Evolutionary conservation across 2,329 filamentous ascomycete species (phyloP).

Genomic region (Lachnellula cervina): DNA sequence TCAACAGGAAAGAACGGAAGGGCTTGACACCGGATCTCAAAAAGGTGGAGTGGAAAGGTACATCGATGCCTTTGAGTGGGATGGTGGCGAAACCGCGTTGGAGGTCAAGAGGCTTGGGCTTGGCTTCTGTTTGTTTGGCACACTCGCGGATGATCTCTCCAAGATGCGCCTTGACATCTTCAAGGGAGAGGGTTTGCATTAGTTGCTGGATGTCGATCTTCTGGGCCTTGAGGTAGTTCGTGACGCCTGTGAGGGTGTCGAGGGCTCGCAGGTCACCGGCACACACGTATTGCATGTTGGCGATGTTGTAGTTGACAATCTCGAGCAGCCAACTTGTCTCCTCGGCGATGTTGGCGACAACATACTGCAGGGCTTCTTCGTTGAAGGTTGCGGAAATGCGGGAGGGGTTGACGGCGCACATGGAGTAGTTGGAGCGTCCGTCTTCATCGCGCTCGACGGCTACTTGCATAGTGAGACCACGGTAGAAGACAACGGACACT

Average conservation of each 20-base stretch:
- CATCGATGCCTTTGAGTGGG: constrained; percentile 93
- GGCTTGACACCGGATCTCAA: constrained; percentile 97
- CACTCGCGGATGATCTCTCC: constrained; percentile 87
- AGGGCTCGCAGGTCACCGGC: constrained; percentile 66
- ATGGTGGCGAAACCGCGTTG: constrained; percentile 97
- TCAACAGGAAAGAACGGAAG: constrained; percentile 95
- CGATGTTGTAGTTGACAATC: constrained; percentile 91
- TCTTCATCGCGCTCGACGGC: constrained; percentile 92
- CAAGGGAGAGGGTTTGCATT: constrained; percentile 78
- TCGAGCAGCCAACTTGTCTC: constrained; percentile 93
- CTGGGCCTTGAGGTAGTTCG: constrained; percentile 93
- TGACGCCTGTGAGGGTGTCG: constrained; percentile 63
- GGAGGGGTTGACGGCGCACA: constrained; percentile 98
- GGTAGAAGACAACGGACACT: constrained; percentile 98
- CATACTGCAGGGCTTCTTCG: constrained; percentile 93
- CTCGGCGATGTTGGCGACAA: constrained; percentile 91
- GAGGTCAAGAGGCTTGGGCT: constrained; percentile 82
- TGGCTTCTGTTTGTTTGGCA: constrained; percentile 79
- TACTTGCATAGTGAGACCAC: constrained; percentile 98
- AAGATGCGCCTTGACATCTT: constrained; percentile 86
- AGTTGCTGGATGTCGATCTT: constrained; percentile 96
- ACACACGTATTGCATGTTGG: constrained; percentile 71
- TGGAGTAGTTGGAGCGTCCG: constrained; percentile 95
- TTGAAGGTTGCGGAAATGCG: constrained; percentile 98
- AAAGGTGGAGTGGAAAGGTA: constrained; percentile 99